Evolutionary conservation across 306 rosid species (phyloP), one percentile per base, ranked within the genome.

Genomic region (Lathyrus aphaca): DNA sequence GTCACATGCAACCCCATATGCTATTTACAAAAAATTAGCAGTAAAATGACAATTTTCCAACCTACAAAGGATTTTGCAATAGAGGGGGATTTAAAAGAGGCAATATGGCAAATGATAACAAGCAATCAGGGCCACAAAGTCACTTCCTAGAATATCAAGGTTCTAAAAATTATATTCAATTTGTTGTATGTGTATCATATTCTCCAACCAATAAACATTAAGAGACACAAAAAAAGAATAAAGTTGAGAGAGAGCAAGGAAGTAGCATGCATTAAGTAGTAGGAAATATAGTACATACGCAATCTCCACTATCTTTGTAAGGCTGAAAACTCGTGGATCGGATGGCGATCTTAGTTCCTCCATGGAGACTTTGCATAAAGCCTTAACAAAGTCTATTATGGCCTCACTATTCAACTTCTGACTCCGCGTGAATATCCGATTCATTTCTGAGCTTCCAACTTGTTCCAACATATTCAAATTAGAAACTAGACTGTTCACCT

Each of bases 381-480:
- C 97, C 86, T 89, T 95, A 0, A 95, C 99, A 75, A 95, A 95
- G 77, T 95, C 99, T 69, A 95, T 74, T 84, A 95, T 91, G 55
- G 96, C 99, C 85, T 95, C 99, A 60, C 99, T 95, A 75, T 95
- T 95, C 72, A 95, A 80, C 83, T 95, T 91, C 78, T 95, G 97
- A 82, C 97, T 95, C 65, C 97, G 84, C 11, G 95, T 95, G 84
- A 86, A 95, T 77, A 95, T 91, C 68, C 96, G 95, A 74, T 74
- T 95, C 99, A 95, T 87, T 82, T 95, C 99, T 38, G 95, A 91
- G 83, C 97, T 91, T 76, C 99, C 99, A 82, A 95, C 96, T 89
- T 95, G 99, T 81, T 91, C 99, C 68, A 95, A 71, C 99, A 95
- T 87, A 73, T 89, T 95, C 78, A 95, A 85, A 82, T 95, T 95